A percentile compares a stretch with the other conserved stretches of the same genome.
Conservation (phyloP, 176 grass and related monocot species). For the Tuctoria greenei region DNA sequence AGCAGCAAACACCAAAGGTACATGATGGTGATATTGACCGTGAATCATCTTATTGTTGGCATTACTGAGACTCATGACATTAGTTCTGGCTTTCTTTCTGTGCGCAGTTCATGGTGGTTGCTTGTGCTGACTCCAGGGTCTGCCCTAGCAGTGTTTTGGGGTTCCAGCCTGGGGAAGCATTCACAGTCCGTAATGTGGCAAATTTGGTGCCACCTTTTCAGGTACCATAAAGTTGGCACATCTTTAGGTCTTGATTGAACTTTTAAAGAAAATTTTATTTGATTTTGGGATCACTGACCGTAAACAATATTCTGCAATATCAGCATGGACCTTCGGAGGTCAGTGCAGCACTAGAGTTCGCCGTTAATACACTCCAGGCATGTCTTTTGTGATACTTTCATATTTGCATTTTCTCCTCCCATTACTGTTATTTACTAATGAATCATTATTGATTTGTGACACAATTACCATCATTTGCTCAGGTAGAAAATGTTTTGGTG, state of each 20-base stretch:
- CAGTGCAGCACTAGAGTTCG: conserved; percentile 91
- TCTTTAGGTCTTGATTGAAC: neutral
- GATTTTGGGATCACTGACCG: conserved; percentile 28
- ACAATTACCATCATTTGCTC: conserved; percentile 31
- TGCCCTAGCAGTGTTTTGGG: conserved; percentile 80
- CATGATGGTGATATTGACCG: neutral
- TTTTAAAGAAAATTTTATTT: neutral
- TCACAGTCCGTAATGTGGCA: conserved; percentile 88
- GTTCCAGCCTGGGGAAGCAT: conserved; percentile 90
- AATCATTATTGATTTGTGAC: neutral
- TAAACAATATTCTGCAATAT: conserved; percentile 16
- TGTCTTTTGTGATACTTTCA: conserved; percentile 10
- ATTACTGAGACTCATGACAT: neutral
- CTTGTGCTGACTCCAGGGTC: conserved; percentile 91
- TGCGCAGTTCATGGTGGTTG: conserved; percentile 90
- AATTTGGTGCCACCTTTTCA: conserved; percentile 88
- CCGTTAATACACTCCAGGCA: conserved; percentile 69
- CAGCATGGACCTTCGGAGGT: conserved; percentile 85
- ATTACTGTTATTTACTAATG: neutral
- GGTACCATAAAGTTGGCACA: conserved; percentile 41
- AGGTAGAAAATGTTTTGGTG: conserved; percentile 81
- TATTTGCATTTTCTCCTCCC: neutral
- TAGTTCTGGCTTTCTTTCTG: conserved; percentile 39
- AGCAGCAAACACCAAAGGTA: conserved; percentile 86
- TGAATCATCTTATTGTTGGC: neutral